phyloP scores from a whole-genome alignment of 1,139 yeast genomes.

The Debaryomyces sp. region DNA sequence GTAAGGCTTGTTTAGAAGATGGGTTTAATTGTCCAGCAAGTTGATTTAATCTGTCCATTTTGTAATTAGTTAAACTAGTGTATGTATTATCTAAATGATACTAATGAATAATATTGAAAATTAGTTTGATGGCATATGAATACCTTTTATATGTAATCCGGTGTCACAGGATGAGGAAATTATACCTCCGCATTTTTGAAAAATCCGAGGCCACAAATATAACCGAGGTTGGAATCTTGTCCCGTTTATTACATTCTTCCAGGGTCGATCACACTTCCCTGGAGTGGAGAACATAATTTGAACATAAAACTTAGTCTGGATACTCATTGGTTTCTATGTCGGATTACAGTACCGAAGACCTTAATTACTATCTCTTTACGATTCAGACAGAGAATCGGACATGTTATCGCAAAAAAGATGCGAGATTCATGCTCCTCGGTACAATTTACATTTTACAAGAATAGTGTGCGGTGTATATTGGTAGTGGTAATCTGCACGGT shows the following conservation, averaged over 20 bases:
- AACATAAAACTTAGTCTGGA: too few relatives aligned
- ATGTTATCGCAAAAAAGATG: too few relatives aligned
- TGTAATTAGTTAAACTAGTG: constrained; percentile 9
- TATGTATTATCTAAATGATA: neutral
- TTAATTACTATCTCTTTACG: too few relatives aligned
- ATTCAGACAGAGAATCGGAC: too few relatives aligned
- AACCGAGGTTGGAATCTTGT: neutral
- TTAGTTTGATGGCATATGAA: neutral
- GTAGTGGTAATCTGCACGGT: too few relatives aligned
- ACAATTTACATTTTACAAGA: too few relatives aligned
- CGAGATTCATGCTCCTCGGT: too few relatives aligned
- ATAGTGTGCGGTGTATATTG: too few relatives aligned
- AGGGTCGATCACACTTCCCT: neutral
- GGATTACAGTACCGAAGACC: too few relatives aligned
- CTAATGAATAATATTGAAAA: neutral
- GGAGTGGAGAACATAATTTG: neutral
- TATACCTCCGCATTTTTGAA: constrained; percentile 9
- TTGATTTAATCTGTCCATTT: constrained; percentile 64
- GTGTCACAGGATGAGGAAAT: constrained; percentile 9
- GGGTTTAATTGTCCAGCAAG: constrained; percentile 58
- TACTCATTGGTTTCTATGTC: too few relatives aligned
- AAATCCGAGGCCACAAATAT: constrained; percentile 2
- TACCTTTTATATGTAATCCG: constrained; percentile 2
- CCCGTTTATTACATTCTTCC: neutral
- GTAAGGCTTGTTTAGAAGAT: constrained; percentile 44